phyloP scores from a whole-genome alignment of 2,329 filamentous ascomycete species.

The Fusarium citri region DNA sequence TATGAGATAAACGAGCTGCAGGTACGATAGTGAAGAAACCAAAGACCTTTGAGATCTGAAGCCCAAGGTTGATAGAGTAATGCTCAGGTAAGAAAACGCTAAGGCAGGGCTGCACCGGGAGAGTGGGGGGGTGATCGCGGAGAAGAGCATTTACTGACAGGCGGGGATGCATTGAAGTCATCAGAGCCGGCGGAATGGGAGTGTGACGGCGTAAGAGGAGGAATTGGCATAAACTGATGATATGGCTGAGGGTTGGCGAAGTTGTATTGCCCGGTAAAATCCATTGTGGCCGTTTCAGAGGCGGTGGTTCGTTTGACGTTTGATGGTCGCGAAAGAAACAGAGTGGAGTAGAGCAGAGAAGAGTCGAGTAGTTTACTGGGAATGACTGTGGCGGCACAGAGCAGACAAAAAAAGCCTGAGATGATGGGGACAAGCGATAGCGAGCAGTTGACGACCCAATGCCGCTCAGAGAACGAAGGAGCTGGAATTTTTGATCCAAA shows the following conservation, averaged over 20 bases:
- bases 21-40: conserved; percentile 22
- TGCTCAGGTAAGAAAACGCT: conserved; percentile 51
- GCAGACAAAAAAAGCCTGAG: conserved; percentile 1
- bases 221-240: conserved; percentile 65
- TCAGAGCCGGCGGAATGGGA: conserved; percentile 66
- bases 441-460: conserved; percentile 12
- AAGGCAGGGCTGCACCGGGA: conserved; percentile 46
- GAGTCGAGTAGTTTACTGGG: conserved; percentile 20
- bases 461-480: not conserved
- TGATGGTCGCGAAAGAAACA: conserved; percentile 7
- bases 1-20: conserved; percentile 29
- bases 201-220: conserved; percentile 66
- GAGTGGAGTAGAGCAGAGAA: conserved; percentile 24
- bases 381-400: conserved; percentile 8
- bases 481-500: conserved; percentile 13
- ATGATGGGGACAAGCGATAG: conserved; percentile 2
- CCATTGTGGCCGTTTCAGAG: conserved; percentile 55
- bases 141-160: conserved; percentile 58
- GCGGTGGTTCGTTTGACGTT: not conserved
- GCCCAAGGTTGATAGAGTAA: conserved; percentile 47
- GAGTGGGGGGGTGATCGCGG: conserved; percentile 44
- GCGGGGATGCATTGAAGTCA: conserved; percentile 66
- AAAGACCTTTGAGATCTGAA: conserved; percentile 18
- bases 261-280: conserved; percentile 62
- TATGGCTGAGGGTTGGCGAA: conserved; percentile 63